These are phyloP conservation scores for Suillus alpinus DNA, from an alignment of 768 basidiomycete genomes.

Conservation along the genomic window DNA sequence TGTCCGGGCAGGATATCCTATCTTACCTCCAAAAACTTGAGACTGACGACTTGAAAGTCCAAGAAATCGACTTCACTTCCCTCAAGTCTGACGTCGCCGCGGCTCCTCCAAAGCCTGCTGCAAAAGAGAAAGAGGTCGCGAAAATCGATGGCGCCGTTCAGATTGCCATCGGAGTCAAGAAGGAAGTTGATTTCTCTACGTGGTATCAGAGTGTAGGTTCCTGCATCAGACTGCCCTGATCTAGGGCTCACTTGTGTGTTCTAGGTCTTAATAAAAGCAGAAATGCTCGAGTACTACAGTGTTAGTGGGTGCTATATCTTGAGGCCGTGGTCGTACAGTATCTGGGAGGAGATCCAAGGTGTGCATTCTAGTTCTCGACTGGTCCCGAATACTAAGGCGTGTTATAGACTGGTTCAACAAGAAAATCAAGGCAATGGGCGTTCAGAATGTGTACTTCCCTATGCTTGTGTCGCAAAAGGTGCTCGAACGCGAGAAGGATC, in stretches of 20 bases:
- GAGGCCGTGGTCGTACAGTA: constrained; percentile 94
- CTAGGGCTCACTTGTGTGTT: constrained; percentile 14
- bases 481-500: constrained; percentile 95
- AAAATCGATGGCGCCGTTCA: constrained; percentile 88
- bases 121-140: constrained; percentile 68
- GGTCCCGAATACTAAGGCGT: neutral
- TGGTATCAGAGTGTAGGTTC: constrained; percentile 87
- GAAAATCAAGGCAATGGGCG: constrained; percentile 89
- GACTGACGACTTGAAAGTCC: constrained; percentile 59
- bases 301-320: constrained; percentile 99
- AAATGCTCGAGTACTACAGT: constrained; percentile 99
- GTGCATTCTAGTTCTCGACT: constrained; percentile 15
- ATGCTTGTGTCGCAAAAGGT: constrained; percentile 96
- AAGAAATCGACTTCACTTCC: constrained; percentile 70
- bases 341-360: constrained; percentile 97
- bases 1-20: constrained; percentile 73
- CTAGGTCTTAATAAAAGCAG: constrained; percentile 94
- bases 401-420: constrained; percentile 85
- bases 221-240: neutral
- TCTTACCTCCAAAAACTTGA: constrained; percentile 72
- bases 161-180: constrained; percentile 92
- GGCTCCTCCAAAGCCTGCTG: constrained; percentile 30
- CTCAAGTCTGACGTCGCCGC: constrained; percentile 48
- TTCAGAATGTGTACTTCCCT: constrained; percentile 98
- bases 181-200: constrained; percentile 89